Conservation (phyloP, 169 alveolate species). For the Plasmodium gaboni region DNA sequence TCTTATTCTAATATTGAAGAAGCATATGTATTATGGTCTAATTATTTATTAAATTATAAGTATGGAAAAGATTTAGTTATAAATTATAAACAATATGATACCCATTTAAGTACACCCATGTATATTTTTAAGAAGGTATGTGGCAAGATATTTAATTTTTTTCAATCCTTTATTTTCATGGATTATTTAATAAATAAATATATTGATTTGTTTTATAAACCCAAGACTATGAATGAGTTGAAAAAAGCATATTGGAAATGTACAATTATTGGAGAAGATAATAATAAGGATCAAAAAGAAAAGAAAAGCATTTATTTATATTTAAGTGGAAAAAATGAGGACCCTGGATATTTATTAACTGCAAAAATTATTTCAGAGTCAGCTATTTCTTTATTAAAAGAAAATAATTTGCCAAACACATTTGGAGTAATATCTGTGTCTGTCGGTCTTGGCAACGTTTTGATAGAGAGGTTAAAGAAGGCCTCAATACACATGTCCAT, state of each 20-base stretch:
- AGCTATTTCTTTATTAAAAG: constrained; percentile 40
- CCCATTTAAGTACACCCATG: constrained; percentile 18
- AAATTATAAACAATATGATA: constrained; percentile 54
- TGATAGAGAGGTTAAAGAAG: constrained; percentile 35
- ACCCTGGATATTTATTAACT: constrained; percentile 55
- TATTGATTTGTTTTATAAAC: constrained; percentile 34
- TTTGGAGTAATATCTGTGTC: constrained; percentile 60
- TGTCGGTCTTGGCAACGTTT: constrained; percentile 45
- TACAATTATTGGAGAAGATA: constrained; percentile 38
- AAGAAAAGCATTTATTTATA: constrained; percentile 18
- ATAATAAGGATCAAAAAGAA: background rate
- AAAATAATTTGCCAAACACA: background rate
- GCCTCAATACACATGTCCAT: constrained; percentile 20
- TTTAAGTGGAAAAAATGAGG: constrained; percentile 64
- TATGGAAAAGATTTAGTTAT: constrained; percentile 50
- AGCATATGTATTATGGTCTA: constrained; percentile 70
- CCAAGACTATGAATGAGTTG: constrained; percentile 36
- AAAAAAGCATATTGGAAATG: constrained; percentile 43
- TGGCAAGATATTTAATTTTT: constrained; percentile 1
- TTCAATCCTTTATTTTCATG: constrained; percentile 1
- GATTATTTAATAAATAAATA: constrained; percentile 28
- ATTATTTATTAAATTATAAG: constrained; percentile 60
- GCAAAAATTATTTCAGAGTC: constrained; percentile 64
- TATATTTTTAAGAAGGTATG: constrained; percentile 11
- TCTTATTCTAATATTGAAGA: constrained; percentile 46